Percentiles rank a stretch among this genome's conserved stretches.
These are phyloP conservation scores for Monosporozyma solicola DNA, from an alignment of 805 yeast genomes.

Conservation along the genomic window DNA sequence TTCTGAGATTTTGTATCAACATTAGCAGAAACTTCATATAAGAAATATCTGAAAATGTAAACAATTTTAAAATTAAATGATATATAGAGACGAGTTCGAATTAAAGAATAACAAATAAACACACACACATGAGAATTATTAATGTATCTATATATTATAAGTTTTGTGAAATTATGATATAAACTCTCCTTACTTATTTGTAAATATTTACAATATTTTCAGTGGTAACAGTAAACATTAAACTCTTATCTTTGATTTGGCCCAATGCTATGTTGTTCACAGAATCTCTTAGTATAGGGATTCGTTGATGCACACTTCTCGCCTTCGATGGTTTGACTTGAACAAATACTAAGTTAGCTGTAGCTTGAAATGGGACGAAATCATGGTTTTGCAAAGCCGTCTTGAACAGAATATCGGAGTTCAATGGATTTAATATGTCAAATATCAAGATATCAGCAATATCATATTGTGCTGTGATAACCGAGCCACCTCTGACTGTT, in stretches of 20 bases:
- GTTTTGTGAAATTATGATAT: too few species aligned
- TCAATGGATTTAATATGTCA: slow-evolving; percentile 9
- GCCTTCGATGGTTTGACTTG: slow-evolving; percentile 2
- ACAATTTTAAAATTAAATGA: background rate
- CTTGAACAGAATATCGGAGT: slow-evolving; percentile 8
- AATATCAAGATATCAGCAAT: slow-evolving; percentile 14
- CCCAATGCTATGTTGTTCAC: background rate
- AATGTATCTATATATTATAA: too few species aligned
- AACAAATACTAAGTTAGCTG: slow-evolving; percentile 15
- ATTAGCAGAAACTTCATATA: background rate
- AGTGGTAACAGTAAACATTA: background rate
- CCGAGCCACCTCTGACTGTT: slow-evolving; percentile 6
- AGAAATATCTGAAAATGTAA: background rate
- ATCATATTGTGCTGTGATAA: slow-evolving; percentile 14
- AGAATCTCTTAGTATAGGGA: background rate
- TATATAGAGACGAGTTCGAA: background rate
- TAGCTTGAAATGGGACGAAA: slow-evolving; percentile 13
- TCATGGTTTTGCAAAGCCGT: slow-evolving; percentile 1
- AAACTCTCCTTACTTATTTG: background rate
- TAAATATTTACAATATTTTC: slow-evolving; percentile 1
- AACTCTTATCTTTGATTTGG: background rate
- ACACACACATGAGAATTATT: background rate
- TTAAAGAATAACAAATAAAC: background rate
- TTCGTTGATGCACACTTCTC: background rate
- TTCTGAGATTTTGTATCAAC: background rate